Base-by-base conservation (phyloP, 805 yeast genomes). In the Kuraishia hungarica region DNA sequence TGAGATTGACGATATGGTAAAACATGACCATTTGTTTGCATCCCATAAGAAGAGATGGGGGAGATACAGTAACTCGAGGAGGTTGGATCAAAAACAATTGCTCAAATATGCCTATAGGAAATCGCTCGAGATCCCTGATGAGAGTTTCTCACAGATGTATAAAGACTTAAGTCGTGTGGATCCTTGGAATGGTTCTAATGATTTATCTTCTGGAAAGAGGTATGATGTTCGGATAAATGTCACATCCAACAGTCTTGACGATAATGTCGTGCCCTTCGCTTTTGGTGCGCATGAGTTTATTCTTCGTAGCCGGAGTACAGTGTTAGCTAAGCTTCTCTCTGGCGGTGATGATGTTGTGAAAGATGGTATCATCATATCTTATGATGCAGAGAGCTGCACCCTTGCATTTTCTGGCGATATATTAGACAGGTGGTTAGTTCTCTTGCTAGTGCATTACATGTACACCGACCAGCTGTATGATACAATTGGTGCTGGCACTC, bases 321-420 rank as follows among this genome's bases (percentile, higher is more conserved):
- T 65, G 2, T 70, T 68, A 52, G 54, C 56, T 20, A 59, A 61
- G 43, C 47, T 75, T 0, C 60, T 70, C 17, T 55, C 60, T 24
- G 59, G 67, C 1, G 43, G 60, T 17, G 59, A 49, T 15, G 58
- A 22, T 55, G 48, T 1, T 67, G 63, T n/a, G 65, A 65, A 47
- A 54, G 53, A 24, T 35, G 51, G 51, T 8, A 29, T 50, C 22
- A 11, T 10, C 13, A 50, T 50, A 10, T 28, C 51, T 13, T 50
- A n/a, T 26, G 43, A 28, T 5, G 11, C 21, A 13, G 21, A 19
- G 20, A 50, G 23, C 15, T 2, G 24, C 19, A 21, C 28, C 7
- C 51, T 50, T 20, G 4, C n/a, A 11, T 50, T 50, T 50, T 29
- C 26, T 7, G 51, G 51, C 3, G 43, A 46, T 29, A 64, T 60